Base-by-base conservation (phyloP, 2,329 filamentous ascomycete species). In the Ophiostoma triangulosporum region DNA sequence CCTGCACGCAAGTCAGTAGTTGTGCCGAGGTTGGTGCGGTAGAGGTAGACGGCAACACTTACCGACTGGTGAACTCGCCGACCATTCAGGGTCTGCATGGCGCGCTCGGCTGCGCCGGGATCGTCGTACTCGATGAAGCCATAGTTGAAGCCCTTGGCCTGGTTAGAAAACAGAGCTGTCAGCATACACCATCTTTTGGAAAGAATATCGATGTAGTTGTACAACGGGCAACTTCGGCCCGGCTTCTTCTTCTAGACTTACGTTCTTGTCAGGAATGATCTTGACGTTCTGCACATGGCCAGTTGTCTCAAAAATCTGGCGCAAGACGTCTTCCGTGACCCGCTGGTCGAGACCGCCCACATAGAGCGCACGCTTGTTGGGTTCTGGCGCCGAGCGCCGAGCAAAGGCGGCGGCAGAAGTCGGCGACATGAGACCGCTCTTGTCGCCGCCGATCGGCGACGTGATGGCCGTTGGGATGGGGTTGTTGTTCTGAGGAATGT, bases 241-340 rank as follows among this genome's bases (percentile, higher is more conserved):
- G 12, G 14, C 40, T 4, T 3, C 26, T 46, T 14, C 14, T 11
- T 24, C 24, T 46, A 4, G 57, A 81, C 88, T 79, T 73, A 95
- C 90, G 71, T 96, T 98, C 78, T 98, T 98, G 76, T 98, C 93
- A 51, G 93, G 93, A 68, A 98, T 98, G 66, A 98, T 96, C 77
- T 98, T 98, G 67, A 98, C 93, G 65, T 88, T 96, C 72, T 95
- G 86, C 60, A 98, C 93, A 71, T 98, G 93, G 54, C 93, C 93
- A 56, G 90, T 96, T 6, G 93, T 98, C 75, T 98, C 93, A 65
- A 98, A 98, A 63, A 97, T 97, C 70, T 97, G 91, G 65, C 89
- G 88, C 68, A 97, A 72, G 54, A 97, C 88, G 66, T 97, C 91
- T 70, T 97, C 91, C 31, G 91, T 96, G 58, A 97, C 91, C 60